Conservation (phyloP, 495 filamentous ascomycete genomes). For the Annulohypoxylon moriforme region DNA sequence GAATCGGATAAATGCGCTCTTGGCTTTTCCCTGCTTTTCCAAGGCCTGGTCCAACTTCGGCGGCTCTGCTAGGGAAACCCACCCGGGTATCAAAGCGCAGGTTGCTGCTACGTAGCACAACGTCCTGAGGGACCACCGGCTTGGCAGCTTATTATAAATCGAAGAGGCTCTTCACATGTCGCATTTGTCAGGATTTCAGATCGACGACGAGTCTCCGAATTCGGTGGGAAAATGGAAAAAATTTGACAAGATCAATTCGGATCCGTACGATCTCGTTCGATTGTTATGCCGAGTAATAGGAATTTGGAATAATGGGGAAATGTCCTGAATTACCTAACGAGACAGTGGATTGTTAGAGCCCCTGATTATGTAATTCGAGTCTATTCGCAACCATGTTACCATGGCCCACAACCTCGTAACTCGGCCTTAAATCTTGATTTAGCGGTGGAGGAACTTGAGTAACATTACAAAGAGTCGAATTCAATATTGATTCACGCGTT, state of each 20-base stretch:
- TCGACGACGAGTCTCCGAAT: constrained; percentile 22
- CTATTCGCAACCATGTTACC: constrained; percentile 9
- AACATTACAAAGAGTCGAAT: neutral
- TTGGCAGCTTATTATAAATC: constrained; percentile 43
- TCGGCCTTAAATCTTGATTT: neutral
- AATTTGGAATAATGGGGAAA: neutral
- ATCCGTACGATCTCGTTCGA: constrained; percentile 17
- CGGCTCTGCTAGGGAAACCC: constrained; percentile 36
- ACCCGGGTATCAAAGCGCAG: constrained; percentile 17
- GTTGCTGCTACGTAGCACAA: constrained; percentile 30
- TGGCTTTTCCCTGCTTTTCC: constrained; percentile 28
- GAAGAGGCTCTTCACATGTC: constrained; percentile 42
- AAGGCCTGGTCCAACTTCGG: constrained; percentile 37
- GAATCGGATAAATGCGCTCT: constrained; percentile 41
- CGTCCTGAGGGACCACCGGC: constrained; percentile 10
- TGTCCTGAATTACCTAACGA: neutral
- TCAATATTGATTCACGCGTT: no score
- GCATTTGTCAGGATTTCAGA: constrained; percentile 41
- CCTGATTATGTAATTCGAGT: neutral
- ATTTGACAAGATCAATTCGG: neutral
- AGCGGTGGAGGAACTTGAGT: neutral
- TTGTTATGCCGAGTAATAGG: constrained; percentile 13
- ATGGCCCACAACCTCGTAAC: neutral
- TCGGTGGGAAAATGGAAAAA: constrained; percentile 6
- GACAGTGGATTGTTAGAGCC: neutral